Percentiles rank a stretch among this genome's conserved stretches.
These are phyloP conservation scores for Papiliotrema fonsecae DNA, from an alignment of 1,284 basidiomycete genomes.

Conservation along the genomic window DNA sequence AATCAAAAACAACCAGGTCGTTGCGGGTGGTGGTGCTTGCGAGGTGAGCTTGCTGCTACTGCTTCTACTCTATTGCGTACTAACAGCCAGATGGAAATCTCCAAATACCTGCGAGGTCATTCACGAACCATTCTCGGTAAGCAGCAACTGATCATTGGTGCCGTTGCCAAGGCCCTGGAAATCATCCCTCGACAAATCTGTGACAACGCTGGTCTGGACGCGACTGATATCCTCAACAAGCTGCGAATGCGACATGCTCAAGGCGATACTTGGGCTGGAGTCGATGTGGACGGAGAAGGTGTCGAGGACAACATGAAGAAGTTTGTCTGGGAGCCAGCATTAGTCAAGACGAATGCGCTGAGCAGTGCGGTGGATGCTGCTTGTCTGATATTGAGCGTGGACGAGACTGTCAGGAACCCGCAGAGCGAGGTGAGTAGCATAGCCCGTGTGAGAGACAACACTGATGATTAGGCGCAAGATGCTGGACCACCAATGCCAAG, in stretches of 20 bases:
- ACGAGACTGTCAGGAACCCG: constrained; percentile 90
- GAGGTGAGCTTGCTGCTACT: constrained; percentile 58
- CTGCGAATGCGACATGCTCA: constrained; percentile 93
- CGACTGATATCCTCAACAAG: constrained; percentile 95
- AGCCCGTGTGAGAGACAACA: constrained; percentile 13
- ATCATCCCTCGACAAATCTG: constrained; percentile 97
- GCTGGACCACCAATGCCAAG: constrained; percentile 77
- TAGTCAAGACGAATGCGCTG: constrained; percentile 94
- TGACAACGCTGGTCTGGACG: constrained; percentile 97
- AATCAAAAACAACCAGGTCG: constrained; percentile 90
- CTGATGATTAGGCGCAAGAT: constrained; percentile 32
- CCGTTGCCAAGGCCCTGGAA: constrained; percentile 95
- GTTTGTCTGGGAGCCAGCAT: constrained; percentile 96
- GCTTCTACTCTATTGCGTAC: background rate
- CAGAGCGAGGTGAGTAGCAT: constrained; percentile 78
- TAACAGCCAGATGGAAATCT: constrained; percentile 82
- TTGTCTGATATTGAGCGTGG: constrained; percentile 87
- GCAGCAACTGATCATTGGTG: constrained; percentile 88
- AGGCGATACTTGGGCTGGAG: constrained; percentile 82
- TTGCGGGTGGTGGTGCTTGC: constrained; percentile 94
- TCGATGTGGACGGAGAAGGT: constrained; percentile 90
- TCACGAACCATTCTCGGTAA: constrained; percentile 93
- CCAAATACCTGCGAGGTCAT: constrained; percentile 83
- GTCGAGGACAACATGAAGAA: constrained; percentile 94
- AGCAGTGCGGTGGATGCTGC: constrained; percentile 93